phyloP scores from a whole-genome alignment of 768 basidiomycete genomes.

The Tremella yokohamensis region DNA sequence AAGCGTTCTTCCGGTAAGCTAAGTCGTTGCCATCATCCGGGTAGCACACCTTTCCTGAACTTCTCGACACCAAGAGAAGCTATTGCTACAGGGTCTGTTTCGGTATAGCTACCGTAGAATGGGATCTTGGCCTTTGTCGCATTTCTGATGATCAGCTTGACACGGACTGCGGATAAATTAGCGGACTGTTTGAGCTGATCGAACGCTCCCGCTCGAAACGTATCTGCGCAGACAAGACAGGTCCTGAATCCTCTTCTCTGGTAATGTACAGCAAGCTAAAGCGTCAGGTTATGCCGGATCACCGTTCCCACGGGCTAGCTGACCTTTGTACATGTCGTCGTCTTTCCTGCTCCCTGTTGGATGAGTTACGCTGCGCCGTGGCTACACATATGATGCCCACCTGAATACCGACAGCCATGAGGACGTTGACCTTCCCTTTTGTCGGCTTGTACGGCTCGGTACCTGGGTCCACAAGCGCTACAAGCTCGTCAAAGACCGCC shows the following conservation, averaged over 20 bases:
- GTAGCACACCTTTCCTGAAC: conserved; percentile 70
- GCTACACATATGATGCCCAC: conserved; percentile 53
- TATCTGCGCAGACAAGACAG: conserved; percentile 96
- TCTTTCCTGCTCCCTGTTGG: conserved; percentile 89
- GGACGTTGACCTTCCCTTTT: conserved; percentile 87
- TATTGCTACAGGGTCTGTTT: conserved; percentile 94
- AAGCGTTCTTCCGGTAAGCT: conserved; percentile 64
- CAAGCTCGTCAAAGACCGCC: conserved; percentile 96
- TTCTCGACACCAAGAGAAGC: conserved; percentile 91
- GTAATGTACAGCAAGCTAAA: conserved; percentile 83
- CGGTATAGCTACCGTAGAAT: conserved; percentile 98
- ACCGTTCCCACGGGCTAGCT: conserved; percentile 8
- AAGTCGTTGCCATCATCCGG: not conserved
- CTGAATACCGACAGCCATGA: conserved; percentile 97
- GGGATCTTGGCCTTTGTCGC: conserved; percentile 98
- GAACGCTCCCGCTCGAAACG: conserved; percentile 98
- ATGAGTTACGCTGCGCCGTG: conserved; percentile 3
- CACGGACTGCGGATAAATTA: no score
- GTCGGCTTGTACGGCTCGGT: conserved; percentile 93
- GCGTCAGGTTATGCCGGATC: not conserved
- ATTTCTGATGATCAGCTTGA: conserved; percentile 54
- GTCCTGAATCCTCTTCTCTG: conserved; percentile 95
- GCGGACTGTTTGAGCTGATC: conserved; percentile 86
- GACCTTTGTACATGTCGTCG: conserved; percentile 93
- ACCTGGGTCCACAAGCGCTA: conserved; percentile 88